Evolutionary conservation across 306 rosid species (phyloP).

Genomic region (Acacia confusa): DNA sequence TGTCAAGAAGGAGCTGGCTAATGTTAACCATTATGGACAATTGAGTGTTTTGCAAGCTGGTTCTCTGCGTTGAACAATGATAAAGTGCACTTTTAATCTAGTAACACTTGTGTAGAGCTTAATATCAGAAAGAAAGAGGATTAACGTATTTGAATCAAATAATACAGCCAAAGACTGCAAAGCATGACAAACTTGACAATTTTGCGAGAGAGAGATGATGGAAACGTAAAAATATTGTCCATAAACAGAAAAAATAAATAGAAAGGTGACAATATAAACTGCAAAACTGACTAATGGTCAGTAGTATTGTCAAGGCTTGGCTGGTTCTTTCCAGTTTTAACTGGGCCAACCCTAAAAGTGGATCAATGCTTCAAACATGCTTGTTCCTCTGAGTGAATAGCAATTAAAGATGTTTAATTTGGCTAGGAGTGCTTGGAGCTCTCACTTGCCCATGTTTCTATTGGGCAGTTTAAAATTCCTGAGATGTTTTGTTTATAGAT

Average conservation of each 20-base stretch:
- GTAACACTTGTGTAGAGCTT: background rate
- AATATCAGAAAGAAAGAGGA: background rate
- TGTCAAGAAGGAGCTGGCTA: background rate
- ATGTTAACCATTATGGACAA: background rate
- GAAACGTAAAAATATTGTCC: background rate
- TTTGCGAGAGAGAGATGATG: background rate
- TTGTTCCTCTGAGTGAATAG: background rate
- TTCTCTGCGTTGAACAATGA: constrained; percentile 7
- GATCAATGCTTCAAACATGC: background rate
- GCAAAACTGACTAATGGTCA: background rate
- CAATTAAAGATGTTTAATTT: background rate
- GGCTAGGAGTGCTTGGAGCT: background rate
- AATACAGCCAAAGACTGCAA: background rate
- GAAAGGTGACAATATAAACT: background rate
- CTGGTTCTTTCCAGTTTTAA: background rate
- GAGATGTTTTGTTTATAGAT: constrained; percentile 13
- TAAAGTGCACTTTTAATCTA: background rate
- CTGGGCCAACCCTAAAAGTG: background rate
- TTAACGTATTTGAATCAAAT: background rate
- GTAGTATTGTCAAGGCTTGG: background rate
- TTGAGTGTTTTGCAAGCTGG: background rate
- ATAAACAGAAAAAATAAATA: background rate
- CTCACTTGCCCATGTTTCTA: background rate
- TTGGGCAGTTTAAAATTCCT: constrained; percentile 5
- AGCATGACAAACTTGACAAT: background rate